A percentile compares a stretch with the other conserved stretches of the same genome.
phyloP scores from a whole-genome alignment of 345 rosid species.

The Boechera stricta region DNA sequence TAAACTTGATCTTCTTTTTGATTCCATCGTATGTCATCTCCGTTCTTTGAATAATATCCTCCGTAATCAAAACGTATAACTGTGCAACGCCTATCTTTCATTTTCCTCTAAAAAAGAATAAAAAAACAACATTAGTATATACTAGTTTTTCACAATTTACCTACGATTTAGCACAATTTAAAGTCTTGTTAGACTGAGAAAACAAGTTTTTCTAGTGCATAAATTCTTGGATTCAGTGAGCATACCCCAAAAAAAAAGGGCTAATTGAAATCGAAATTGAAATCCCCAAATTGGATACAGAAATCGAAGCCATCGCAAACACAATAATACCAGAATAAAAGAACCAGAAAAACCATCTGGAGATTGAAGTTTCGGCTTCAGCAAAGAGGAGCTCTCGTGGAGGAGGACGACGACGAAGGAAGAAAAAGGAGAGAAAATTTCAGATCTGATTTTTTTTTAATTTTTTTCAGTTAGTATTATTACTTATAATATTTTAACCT shows the following conservation, averaged over 20 bases:
- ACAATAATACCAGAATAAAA: background rate
- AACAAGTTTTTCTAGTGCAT: background rate
- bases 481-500: too few relatives aligned
- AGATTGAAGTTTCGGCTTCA: background rate
- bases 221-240: background rate
- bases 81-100: background rate
- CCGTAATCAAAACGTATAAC: background rate
- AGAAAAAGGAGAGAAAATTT: background rate
- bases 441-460: background rate
- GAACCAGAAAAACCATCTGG: background rate
- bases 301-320: background rate
- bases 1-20: background rate
- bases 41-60: background rate
- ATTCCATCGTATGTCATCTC: background rate
- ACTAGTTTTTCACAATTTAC: background rate
- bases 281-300: background rate
- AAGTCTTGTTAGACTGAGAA: background rate
- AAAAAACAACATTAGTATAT: background rate
- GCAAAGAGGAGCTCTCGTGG: background rate
- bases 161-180: background rate
- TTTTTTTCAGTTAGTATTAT: too few relatives aligned
- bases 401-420: background rate
- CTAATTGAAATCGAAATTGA: background rate
- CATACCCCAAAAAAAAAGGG: background rate
- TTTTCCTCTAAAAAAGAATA: background rate